Evolutionary conservation across 169 alveolate species (phyloP).

Genomic region (Plasmodium fragile): DNA sequence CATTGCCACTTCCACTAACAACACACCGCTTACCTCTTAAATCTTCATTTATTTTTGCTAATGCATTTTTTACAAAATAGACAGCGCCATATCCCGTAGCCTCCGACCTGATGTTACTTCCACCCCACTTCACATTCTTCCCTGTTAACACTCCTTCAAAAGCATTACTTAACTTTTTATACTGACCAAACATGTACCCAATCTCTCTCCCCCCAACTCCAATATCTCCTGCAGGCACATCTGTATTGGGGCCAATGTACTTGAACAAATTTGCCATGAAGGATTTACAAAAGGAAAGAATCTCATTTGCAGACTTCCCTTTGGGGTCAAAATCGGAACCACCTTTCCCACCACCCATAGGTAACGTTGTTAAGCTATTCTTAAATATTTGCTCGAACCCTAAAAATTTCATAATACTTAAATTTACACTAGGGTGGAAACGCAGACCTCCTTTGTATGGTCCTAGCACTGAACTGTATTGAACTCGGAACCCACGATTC

Average conservation of each 20-base stretch:
- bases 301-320: conserved; percentile 88
- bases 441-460: conserved; percentile 93
- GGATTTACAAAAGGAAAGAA: conserved; percentile 86
- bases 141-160: conserved; percentile 90
- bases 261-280: conserved; percentile 84
- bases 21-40: conserved; percentile 82
- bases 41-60: conserved; percentile 61
- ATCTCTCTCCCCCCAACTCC: conserved; percentile 92
- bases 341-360: conserved; percentile 92
- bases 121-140: conserved; percentile 89
- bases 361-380: conserved; percentile 89
- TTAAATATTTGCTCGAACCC: conserved; percentile 92
- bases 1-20: conserved; percentile 92
- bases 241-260: conserved; percentile 89
- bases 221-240: conserved; percentile 93
- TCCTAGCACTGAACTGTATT: conserved; percentile 88
- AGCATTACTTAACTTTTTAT: conserved; percentile 81
- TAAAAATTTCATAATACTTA: conserved; percentile 88
- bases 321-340: conserved; percentile 92
- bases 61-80: conserved; percentile 84
- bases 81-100: conserved; percentile 93
- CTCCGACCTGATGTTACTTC: conserved; percentile 88
- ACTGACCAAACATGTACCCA: conserved; percentile 91
- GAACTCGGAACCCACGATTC: conserved; percentile 89
- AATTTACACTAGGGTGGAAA: conserved; percentile 88